These are phyloP conservation scores for Vigna reflexopilosa DNA, from an alignment of 306 rosid species.

Conservation along the genomic window DNA sequence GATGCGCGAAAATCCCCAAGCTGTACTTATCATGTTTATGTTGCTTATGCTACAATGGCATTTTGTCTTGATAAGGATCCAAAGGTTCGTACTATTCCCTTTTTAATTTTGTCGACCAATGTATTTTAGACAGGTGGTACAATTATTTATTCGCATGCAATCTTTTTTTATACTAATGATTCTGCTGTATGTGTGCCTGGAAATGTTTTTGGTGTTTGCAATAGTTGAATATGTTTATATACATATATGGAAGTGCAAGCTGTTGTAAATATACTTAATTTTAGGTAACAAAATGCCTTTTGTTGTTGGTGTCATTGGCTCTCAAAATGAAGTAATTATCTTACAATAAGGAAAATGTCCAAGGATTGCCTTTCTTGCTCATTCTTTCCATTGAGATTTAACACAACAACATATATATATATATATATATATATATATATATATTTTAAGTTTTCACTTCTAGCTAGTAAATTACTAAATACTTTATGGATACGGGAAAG, in stretches of 20 bases:
- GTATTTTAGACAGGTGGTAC: conserved; percentile 24
- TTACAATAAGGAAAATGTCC: conserved; percentile 22
- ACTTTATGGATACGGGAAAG: not conserved
- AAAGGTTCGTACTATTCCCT: conserved; percentile 64
- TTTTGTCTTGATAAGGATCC: conserved; percentile 98
- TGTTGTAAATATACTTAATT: not conserved
- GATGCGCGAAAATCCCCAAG: conserved; percentile 90
- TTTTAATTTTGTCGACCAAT: not conserved
- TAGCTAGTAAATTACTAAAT: conserved; percentile 21
- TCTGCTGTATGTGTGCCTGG: not conserved
- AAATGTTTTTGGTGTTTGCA: not conserved
- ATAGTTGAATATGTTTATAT: not conserved
- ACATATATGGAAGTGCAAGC: not conserved
- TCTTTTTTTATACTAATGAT: not conserved
- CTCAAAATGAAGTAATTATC: conserved; percentile 21
- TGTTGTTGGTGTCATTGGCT: not conserved
- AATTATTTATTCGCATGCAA: conserved; percentile 38
- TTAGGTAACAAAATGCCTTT: not conserved
- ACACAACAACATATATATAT: not conserved
- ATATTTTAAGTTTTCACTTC: not conserved
- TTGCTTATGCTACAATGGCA: conserved; percentile 90
- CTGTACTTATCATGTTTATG: conserved; percentile 94
- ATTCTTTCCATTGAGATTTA: conserved; percentile 16
- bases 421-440: not conserved
- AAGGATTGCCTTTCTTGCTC: conserved; percentile 4